Conservation (phyloP, 2,329 filamentous ascomycete species). For the Paramyrothecium roridum region DNA sequence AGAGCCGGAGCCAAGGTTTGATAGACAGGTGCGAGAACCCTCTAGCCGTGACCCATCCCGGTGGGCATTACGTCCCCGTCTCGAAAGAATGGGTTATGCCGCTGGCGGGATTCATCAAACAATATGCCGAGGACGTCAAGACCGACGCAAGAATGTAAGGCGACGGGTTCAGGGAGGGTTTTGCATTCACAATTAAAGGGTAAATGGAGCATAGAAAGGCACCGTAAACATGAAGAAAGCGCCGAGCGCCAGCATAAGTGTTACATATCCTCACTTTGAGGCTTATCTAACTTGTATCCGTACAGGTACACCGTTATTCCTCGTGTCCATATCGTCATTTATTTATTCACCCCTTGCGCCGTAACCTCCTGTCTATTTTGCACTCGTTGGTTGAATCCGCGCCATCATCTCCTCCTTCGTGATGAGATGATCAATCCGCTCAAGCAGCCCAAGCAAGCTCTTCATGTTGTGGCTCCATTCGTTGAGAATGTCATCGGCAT, state of each 20-base stretch:
- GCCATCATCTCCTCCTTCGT: conserved; percentile 99
- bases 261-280: conserved; percentile 26
- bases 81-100: conserved; percentile 78
- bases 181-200: conserved; percentile 3
- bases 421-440: conserved; percentile 95
- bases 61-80: conserved; percentile 86
- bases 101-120: conserved; percentile 66
- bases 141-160: conserved; percentile 19
- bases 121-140: conserved; percentile 26
- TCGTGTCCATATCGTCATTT: conserved; percentile 6
- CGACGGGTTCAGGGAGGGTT: conserved; percentile 6
- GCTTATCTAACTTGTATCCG: conserved; percentile 31
- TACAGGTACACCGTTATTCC: conserved; percentile 23
- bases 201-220: conserved; percentile 15
- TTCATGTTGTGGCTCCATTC: conserved; percentile 99
- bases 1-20: conserved; percentile 64
- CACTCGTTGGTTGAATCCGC: conserved; percentile 70
- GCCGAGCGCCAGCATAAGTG: conserved; percentile 18
- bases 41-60: conserved; percentile 68
- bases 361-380: conserved; percentile 23
- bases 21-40: conserved; percentile 60
- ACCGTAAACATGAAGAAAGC: conserved; percentile 7
- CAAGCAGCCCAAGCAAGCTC: conserved; percentile 77
- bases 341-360: conserved; percentile 5
- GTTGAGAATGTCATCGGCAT: conserved; percentile 93